Evolutionary conservation across 108 stramenopile genomes (phyloP), one percentile per base, ranked within the genome.

Genomic region (Aurantiochytrium sp.): DNA sequence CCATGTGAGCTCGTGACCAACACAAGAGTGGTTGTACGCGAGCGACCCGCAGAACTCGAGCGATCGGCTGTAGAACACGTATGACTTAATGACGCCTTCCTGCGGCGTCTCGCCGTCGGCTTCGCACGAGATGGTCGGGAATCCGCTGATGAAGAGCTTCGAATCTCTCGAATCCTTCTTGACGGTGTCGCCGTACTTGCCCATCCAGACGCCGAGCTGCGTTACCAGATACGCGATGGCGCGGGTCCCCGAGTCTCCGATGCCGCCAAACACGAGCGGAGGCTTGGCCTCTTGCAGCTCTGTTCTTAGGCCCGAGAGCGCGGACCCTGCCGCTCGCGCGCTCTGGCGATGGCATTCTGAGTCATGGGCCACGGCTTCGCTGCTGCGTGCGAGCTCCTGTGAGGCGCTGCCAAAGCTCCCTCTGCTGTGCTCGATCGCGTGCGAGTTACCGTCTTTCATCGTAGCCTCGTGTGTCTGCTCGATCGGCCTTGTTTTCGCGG

Each of bases 191-290:
- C 73, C 73, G 24, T 48, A 81, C 30, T 48, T 81, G 39, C 73
- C 73, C 73, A 81, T 81, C 73, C 73, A 81, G 19, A 81, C 73
- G 45, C 73, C 73, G 10, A 81, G 24, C 73, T 81, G 73, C 27
- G 73, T 81, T 12, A 48, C 73, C 6, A 81, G 73, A 30, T 81
- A 81, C 12, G 73, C 73, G 12, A 81, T 2, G 15, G 73, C 73
- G 39, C 73, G 73, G 10, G 73, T 81, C 10, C 73, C 73, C 21
- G 42, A 48, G 45, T 81, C 73, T 12, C 73, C 73, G 39, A 81
- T 81, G 2, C 73, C 73, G 6, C 73, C 73, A 24, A 81, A 1
- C 73, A 81, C 73, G 36, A 81, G 19, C 8, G 73, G 73, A 21
- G 1, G 36, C 8, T 12, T n/a, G 10, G 34, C 59, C 8, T 34